Evolutionary conservation across 495 filamentous ascomycete genomes (phyloP).

Genomic region (Acidiella bohemica): DNA sequence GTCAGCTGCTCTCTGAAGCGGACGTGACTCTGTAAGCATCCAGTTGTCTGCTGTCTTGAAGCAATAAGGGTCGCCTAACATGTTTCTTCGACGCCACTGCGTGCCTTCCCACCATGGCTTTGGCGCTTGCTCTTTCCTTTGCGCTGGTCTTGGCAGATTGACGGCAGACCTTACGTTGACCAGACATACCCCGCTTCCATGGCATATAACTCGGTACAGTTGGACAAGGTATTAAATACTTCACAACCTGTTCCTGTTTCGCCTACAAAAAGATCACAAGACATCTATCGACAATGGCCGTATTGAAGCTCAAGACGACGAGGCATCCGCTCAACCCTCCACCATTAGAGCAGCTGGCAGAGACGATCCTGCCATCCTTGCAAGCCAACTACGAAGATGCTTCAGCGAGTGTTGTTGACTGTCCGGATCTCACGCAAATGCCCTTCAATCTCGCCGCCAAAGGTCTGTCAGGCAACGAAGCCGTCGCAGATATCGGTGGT

Average conservation of each 20-base stretch:
- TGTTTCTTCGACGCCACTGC: no score
- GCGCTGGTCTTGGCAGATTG: no score
- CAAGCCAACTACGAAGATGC: constrained; percentile 7
- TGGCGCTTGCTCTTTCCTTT: no score
- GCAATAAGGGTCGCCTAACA: no score
- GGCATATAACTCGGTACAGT: no score
- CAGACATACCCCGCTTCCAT: no score
- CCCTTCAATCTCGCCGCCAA: constrained; percentile 10
- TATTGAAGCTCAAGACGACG: constrained; percentile 6
- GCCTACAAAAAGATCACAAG: no score
- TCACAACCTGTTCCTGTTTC: neutral
- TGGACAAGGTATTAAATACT: neutral
- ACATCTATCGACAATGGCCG: neutral
- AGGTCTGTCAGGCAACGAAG: constrained; percentile 11
- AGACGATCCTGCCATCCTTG: constrained; percentile 2
- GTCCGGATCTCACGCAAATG: constrained; percentile 9
- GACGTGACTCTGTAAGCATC: no score
- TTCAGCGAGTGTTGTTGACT: constrained; percentile 1
- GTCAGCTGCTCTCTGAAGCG: no score
- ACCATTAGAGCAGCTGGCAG: constrained; percentile 6
- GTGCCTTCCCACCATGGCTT: no score
- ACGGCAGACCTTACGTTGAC: no score
- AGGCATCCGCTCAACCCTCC: constrained; percentile 10
- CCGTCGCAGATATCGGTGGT: constrained; percentile 15
- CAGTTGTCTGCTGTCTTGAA: no score